Evolutionary conservation across 495 filamentous ascomycete species (phyloP), one percentile per base, ranked within the genome.

Genomic region (Podospora pseudocomata): DNA sequence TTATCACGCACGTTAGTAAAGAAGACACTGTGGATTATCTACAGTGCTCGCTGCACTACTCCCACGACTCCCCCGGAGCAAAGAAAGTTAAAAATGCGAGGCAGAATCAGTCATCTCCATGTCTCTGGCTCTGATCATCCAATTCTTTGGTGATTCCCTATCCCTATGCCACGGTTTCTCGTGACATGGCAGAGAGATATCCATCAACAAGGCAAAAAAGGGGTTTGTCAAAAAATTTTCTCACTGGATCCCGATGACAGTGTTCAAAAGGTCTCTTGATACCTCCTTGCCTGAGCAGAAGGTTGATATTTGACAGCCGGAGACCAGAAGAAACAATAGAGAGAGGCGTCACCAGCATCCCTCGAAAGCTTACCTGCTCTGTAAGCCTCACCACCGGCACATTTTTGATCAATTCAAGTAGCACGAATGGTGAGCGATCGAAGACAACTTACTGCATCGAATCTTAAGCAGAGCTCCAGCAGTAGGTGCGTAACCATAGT

Each of bases 401-500:
- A 4, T 11, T 58, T n/a, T 58, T 58, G n/a, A 58, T 58, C 55
- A 58, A 26, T 4, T 58, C 55, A 20, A 58, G 19, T 9, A 58
- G 18, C 55, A 58, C 1, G 23, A 58, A 58, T 7, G 55, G 55
- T n/a, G 55, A 58, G 55, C 2, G 53, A 15, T 19, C 7, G 6
- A 20, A 68, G 30, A 27, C 67, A 68, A 2, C 34, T 13, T 5
- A 11, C 9, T 7, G 67, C 55, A 9, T 57, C 56, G 4, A 30
- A 13, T n/a, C 54, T 2, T 27, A 68, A 32, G 34, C 67, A 65
- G 19, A 49, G 3, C 4, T 4, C n/a, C 20, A 68, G 9, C 16
- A 68, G 39, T 4, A 13, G 16, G 18, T 68, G 62, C 11, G 28
- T 54, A 18, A 56, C 61, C 39, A 49, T 49, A 11, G 39, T 49